Evolutionary conservation across 805 yeast species (phyloP).

Genomic region (Millerozyma acaciae): DNA sequence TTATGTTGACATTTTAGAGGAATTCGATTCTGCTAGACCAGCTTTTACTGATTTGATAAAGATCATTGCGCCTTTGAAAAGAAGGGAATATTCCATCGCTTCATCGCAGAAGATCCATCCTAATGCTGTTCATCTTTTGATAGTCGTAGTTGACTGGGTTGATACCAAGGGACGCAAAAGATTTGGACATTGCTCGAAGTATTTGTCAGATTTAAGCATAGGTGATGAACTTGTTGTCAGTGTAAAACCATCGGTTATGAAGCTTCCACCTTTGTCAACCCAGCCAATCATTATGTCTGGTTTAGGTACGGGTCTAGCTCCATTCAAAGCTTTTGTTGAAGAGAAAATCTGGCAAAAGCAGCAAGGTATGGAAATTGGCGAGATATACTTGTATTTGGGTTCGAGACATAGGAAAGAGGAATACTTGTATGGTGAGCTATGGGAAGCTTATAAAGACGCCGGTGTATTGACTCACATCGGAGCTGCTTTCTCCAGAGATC

Average conservation of each 20-base stretch:
- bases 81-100: conserved; percentile 97
- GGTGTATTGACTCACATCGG: conserved; percentile 92
- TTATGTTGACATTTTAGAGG: conserved; percentile 75
- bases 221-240: conserved; percentile 89
- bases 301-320: conserved; percentile 96
- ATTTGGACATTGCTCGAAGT: conserved; percentile 93
- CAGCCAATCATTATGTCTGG: conserved; percentile 97
- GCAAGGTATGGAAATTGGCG: conserved; percentile 88
- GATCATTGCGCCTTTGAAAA: conserved; percentile 80
- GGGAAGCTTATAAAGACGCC: conserved; percentile 94
- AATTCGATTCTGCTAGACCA: conserved; percentile 82
- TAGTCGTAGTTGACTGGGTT: conserved; percentile 95
- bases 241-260: conserved; percentile 96
- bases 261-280: conserved; percentile 79
- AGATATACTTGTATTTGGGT: conserved; percentile 81
- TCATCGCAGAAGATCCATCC: conserved; percentile 92
- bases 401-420: conserved; percentile 95
- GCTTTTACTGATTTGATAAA: conserved; percentile 62
- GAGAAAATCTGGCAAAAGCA: conserved; percentile 90
- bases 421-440: conserved; percentile 91
- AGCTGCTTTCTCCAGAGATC: conserved; percentile 98
- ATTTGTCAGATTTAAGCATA: conserved; percentile 68
- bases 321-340: conserved; percentile 95
- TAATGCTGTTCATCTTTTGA: conserved; percentile 82
- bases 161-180: conserved; percentile 82